These are phyloP conservation scores for Aspergillus cavernicola DNA, from an alignment of 495 filamentous ascomycete genomes.

Conservation along the genomic window DNA sequence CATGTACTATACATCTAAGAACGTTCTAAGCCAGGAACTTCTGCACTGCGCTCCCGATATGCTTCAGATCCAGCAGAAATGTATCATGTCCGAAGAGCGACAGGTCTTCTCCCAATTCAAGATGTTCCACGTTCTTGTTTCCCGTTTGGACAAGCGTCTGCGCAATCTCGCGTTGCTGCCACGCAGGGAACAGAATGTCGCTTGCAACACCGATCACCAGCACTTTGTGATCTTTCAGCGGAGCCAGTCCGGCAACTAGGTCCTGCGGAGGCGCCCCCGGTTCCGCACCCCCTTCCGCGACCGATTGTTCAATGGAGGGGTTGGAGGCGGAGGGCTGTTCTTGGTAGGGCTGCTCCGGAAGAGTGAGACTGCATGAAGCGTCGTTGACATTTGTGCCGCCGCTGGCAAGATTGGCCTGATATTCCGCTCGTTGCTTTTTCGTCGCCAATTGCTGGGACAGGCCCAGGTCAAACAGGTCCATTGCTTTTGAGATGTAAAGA, in stretches of 20 bases:
- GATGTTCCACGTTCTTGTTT: slow-evolving; percentile 75
- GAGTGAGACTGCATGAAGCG: slow-evolving; percentile 70
- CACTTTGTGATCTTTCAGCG: slow-evolving; percentile 69
- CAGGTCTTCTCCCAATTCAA: slow-evolving; percentile 87
- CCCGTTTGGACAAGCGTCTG: slow-evolving; percentile 72
- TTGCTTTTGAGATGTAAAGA: slow-evolving; percentile 96
- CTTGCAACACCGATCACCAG: slow-evolving; percentile 92
- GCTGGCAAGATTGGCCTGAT: slow-evolving; percentile 46
- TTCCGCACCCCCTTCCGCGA: slow-evolving; percentile 2
- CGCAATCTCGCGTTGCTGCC: slow-evolving; percentile 96
- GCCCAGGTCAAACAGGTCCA: slow-evolving; percentile 97
- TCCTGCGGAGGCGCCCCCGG: slow-evolving; percentile 60
- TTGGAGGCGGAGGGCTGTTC: slow-evolving; percentile 55
- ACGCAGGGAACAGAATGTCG: slow-evolving; percentile 95
- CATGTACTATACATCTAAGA: no score
- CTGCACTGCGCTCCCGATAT: slow-evolving; percentile 79
- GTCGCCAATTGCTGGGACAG: slow-evolving; percentile 56
- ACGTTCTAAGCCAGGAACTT: slow-evolving; percentile 58
- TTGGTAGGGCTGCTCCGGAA: slow-evolving; percentile 81
- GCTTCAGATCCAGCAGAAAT: slow-evolving; percentile 87
- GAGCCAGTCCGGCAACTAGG: slow-evolving; percentile 68
- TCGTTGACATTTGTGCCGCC: slow-evolving; percentile 29
- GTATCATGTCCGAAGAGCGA: slow-evolving; percentile 96
- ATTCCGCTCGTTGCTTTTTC: slow-evolving; percentile 42
- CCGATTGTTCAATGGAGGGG: slow-evolving; percentile 23